phyloP scores from a whole-genome alignment of 2,329 filamentous ascomycete genomes.

The Fusarium avenaceum region DNA sequence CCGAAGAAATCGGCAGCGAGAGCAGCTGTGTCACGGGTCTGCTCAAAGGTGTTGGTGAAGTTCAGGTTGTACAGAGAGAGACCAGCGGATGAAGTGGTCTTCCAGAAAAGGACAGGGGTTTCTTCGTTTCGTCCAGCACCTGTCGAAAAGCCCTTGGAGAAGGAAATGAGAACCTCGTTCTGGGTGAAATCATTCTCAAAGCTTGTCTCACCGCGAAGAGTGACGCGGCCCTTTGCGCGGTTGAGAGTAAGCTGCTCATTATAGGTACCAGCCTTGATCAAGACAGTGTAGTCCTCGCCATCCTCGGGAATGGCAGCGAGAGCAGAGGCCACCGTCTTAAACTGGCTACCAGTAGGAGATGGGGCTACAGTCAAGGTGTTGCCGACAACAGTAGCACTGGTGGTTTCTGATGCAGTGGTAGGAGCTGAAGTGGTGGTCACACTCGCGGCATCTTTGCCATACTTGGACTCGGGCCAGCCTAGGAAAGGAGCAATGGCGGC shows the following conservation, averaged over 20 bases:
- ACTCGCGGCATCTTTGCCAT: constrained; percentile 20
- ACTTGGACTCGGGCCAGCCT: constrained; percentile 50
- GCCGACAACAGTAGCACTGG: constrained; percentile 4
- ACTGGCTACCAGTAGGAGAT: constrained; percentile 55
- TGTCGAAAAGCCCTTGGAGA: constrained; percentile 49
- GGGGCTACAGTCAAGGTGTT: constrained; percentile 50
- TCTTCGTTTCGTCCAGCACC: constrained; percentile 57
- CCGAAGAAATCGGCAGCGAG: constrained; percentile 56
- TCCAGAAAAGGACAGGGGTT: constrained; percentile 60
- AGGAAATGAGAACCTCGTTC: constrained; percentile 41
- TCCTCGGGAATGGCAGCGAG: constrained; percentile 56
- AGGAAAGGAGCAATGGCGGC: constrained; percentile 48
- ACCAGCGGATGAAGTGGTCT: constrained; percentile 60
- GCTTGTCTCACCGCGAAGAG: constrained; percentile 40
- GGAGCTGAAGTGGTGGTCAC: constrained; percentile 21
- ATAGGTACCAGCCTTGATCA: constrained; percentile 44
- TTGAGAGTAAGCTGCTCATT: constrained; percentile 42
- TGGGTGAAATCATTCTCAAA: constrained; percentile 44
- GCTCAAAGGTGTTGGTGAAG: constrained; percentile 61
- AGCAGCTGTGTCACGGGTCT: constrained; percentile 59
- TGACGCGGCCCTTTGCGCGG: constrained; percentile 32
- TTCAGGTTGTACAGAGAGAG: constrained; percentile 73
- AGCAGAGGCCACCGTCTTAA: constrained; percentile 58
- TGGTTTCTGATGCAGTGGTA: constrained; percentile 26
- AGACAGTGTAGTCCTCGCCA: constrained; percentile 43